These are phyloP conservation scores for Daphne laureola DNA, from an alignment of 441 rosid species.

Conservation along the genomic window DNA sequence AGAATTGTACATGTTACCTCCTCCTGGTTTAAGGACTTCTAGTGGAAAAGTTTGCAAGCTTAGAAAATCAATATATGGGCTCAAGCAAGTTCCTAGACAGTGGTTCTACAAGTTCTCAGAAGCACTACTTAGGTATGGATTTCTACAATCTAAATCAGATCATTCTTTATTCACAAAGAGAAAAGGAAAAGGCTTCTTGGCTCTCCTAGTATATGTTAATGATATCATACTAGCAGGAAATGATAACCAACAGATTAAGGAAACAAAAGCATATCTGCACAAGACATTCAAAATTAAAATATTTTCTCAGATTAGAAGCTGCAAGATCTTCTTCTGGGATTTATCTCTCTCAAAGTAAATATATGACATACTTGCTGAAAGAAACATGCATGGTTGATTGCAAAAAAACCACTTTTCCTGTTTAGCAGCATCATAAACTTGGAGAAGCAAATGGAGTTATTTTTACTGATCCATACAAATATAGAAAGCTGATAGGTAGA, in stretches of 20 bases:
- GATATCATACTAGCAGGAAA: background rate
- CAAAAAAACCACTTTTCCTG: background rate
- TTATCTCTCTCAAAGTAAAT: background rate
- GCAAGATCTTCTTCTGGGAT: background rate
- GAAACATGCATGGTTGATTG: background rate
- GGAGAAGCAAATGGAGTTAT: fast-evolving
- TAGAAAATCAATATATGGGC: background rate
- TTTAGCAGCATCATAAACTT: background rate
- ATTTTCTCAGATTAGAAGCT: background rate
- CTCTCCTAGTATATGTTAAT: conserved; percentile 4
- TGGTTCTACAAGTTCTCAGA: background rate
- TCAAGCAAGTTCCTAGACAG: background rate
- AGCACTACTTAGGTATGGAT: background rate
- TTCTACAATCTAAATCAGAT: background rate
- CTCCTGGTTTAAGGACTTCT: no score
- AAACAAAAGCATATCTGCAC: background rate
- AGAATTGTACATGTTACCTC: no score
- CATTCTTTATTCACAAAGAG: background rate
- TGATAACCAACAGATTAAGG: background rate
- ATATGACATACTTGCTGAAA: background rate
- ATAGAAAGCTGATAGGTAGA: background rate
- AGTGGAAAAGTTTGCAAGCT: background rate
- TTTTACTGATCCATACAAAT: background rate
- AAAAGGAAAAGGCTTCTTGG: background rate
- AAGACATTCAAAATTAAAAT: background rate